Conservation (phyloP, 805 yeast genomes). For the Yamadazyma sp. region DNA sequence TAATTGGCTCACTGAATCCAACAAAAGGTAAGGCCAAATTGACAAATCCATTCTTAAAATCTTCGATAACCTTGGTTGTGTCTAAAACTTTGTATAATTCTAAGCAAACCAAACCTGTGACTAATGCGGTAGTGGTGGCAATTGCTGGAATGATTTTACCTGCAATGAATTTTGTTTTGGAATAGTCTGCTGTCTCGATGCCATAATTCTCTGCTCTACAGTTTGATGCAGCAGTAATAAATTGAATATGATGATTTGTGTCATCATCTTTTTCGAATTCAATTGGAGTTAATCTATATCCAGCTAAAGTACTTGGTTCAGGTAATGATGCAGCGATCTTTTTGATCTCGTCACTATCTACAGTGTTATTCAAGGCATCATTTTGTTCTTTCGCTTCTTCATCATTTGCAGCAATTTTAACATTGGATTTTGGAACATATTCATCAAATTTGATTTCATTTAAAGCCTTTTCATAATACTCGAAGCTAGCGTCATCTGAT, state of each 20-base stretch:
- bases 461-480: conserved; percentile 55
- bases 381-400: conserved; percentile 87
- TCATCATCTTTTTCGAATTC: conserved; percentile 99
- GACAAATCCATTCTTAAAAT: conserved; percentile 16
- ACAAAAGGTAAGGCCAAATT: conserved; percentile 73
- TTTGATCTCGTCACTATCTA: conserved; percentile 64
- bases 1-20: conserved; percentile 95
- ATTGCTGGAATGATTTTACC: conserved; percentile 98
- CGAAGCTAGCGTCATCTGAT: conserved; percentile 49
- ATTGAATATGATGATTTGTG: conserved; percentile 92
- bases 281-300: conserved; percentile 81
- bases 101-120: conserved; percentile 89
- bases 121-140: conserved; percentile 98
- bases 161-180: conserved; percentile 93
- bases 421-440: conserved; percentile 71
- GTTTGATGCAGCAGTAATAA: conserved; percentile 93
- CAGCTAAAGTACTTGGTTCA: conserved; percentile 82
- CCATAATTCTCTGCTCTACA: conserved; percentile 90
- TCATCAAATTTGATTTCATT: conserved; percentile 41
- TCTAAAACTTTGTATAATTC: conserved; percentile 93
- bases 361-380: conserved; percentile 28
- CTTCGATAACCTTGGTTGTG: conserved; percentile 60
- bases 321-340: conserved; percentile 78
- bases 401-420: conserved; percentile 81
- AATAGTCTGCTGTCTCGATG: conserved; percentile 84